These are phyloP conservation scores for Fusarium longipes DNA, from an alignment of 2,329 filamentous ascomycete genomes.

Conservation along the genomic window DNA sequence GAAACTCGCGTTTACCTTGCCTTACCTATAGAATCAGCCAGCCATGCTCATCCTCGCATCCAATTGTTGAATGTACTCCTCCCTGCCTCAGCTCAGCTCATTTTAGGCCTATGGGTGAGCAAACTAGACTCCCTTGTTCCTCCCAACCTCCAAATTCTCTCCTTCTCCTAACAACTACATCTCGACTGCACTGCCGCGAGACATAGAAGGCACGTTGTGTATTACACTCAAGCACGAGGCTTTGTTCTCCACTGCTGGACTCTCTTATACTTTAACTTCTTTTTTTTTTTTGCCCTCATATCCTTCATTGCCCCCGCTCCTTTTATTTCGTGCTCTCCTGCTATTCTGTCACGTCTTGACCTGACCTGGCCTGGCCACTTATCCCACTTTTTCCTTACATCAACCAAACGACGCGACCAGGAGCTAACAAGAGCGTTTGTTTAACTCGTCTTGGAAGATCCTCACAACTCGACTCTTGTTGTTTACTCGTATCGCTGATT, in stretches of 20 bases:
- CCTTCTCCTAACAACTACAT: slow-evolving; percentile 16
- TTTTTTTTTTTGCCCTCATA: slow-evolving; percentile 7
- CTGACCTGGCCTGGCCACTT: slow-evolving; percentile 4
- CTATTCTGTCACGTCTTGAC: slow-evolving; percentile 15
- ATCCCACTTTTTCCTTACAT: slow-evolving; percentile 40
- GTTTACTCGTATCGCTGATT: slow-evolving; percentile 9
- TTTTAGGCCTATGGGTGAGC: slow-evolving; percentile 4
- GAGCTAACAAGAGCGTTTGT: slow-evolving; percentile 4
- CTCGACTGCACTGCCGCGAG: background rate
- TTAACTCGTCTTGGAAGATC: slow-evolving; percentile 8
- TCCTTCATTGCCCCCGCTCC: slow-evolving; percentile 11
- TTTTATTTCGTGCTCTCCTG: background rate
- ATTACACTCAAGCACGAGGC: slow-evolving; percentile 38
- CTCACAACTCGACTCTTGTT: slow-evolving; percentile 5
- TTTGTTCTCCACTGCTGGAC: slow-evolving; percentile 33
- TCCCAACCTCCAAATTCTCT: slow-evolving; percentile 11
- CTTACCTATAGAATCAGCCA: slow-evolving; percentile 29
- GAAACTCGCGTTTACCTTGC: slow-evolving; percentile 30
- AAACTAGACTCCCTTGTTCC: slow-evolving; percentile 16
- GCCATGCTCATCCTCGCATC: slow-evolving; percentile 31
- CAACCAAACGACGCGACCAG: slow-evolving; percentile 33
- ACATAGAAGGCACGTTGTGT: slow-evolving; percentile 8
- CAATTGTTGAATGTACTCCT: slow-evolving; percentile 28
- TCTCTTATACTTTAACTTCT: slow-evolving; percentile 16
- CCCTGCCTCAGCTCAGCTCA: slow-evolving; percentile 16